phyloP scores from a whole-genome alignment of 345 rosid species.

The Lepidium africanum region DNA sequence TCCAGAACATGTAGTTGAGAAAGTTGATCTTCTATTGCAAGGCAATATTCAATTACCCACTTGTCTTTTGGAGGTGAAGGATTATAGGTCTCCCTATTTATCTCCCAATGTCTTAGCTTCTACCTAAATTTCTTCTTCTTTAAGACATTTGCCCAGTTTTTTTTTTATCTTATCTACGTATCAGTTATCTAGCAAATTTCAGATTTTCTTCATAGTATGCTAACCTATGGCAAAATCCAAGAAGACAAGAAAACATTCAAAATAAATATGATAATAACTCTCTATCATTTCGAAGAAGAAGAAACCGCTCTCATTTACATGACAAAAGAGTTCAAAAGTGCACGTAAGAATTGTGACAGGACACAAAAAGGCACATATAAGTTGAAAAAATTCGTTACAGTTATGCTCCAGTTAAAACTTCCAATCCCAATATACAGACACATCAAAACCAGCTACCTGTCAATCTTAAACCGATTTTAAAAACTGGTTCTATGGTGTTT shows the following conservation, averaged over 20 bases:
- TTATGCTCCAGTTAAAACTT: neutral
- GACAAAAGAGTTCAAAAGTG: neutral
- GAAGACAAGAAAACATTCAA: neutral
- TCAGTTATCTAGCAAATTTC: neutral
- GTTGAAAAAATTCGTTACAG: neutral
- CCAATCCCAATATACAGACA: neutral
- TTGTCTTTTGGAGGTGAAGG: conserved; percentile 75
- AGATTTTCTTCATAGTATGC: neutral
- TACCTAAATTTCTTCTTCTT: conserved; percentile 21
- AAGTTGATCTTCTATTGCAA: conserved; percentile 73
- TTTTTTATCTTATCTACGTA: neutral
- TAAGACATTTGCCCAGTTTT: neutral
- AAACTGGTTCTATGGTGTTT: neutral
- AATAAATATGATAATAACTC: neutral
- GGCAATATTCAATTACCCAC: conserved; percentile 75
- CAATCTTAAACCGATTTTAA: neutral
- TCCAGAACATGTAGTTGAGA: conserved; percentile 56
- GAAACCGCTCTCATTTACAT: neutral
- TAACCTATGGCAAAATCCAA: neutral
- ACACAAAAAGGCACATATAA: neutral
- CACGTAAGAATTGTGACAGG: neutral
- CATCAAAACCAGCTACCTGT: neutral
- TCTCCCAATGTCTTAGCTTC: conserved; percentile 55
- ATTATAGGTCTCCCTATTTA: conserved; percentile 72
- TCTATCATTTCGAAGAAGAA: neutral